A percentile compares a stretch with the other conserved stretches of the same genome.
phyloP scores from a whole-genome alignment of 2,329 filamentous ascomycete genomes.

The Fusarium nanum region DNA sequence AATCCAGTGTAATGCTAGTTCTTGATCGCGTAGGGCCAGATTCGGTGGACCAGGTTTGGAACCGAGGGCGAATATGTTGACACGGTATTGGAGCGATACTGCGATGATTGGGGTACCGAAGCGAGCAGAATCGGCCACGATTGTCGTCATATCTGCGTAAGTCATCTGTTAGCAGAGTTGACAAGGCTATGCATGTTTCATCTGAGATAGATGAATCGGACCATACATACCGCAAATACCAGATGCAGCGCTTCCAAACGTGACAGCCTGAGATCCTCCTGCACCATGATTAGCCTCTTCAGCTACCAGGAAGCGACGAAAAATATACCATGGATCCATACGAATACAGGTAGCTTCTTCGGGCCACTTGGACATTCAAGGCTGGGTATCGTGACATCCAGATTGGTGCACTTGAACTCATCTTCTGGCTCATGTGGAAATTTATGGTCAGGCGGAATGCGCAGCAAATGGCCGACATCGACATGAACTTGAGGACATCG shows the following conservation, averaged over 20 bases:
- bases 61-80: constrained; percentile 55
- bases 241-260: constrained; percentile 56
- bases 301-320: accelerated
- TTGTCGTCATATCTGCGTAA: constrained; percentile 26
- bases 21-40: constrained; percentile 52
- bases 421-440: constrained; percentile 50
- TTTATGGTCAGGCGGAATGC: constrained; percentile 51
- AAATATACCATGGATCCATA: constrained; percentile 58
- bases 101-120: constrained; percentile 36
- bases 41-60: constrained; percentile 53
- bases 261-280: constrained; percentile 58
- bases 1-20: constrained; percentile 50
- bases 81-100: constrained; percentile 41
- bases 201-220: too few relatives aligned
- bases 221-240: constrained; percentile 54
- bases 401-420: constrained; percentile 57
- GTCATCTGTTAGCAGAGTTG: accelerated
- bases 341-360: constrained; percentile 52
- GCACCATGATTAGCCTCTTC: background rate
- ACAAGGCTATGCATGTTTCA: background rate
- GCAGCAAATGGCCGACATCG: constrained; percentile 57
- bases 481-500: constrained; percentile 56
- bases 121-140: constrained; percentile 52
- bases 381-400: constrained; percentile 53
- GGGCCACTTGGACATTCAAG: background rate